Evolutionary conservation across 257 asterid species (phyloP), one percentile per base, ranked within the genome.

Genomic region (Ajuga chamaepitys): DNA sequence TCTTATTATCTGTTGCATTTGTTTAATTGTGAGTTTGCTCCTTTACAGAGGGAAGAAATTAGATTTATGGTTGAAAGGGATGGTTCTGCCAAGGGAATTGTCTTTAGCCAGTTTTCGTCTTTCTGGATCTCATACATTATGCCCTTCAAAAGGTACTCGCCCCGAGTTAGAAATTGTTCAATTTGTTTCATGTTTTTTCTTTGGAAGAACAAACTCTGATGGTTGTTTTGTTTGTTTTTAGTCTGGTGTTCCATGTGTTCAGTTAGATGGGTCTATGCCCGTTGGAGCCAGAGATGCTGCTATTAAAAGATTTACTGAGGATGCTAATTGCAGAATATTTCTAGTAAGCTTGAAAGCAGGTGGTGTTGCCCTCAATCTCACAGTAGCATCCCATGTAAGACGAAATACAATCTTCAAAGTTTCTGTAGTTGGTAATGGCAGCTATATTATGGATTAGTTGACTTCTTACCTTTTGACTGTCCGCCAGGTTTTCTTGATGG

Each of bases 291-390:
- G 97, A 80, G 98, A 93, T 67, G 67, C 82, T 52, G 98, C 98
- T 52, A 89, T 93, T 44, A 82, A 78, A 70, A 82, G 55, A 76
- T 93, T 93, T 70, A 84, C 86, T 0, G 84, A 81, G 40, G 98
- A 93, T 70, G 83, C 97, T 56, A 62, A 73, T 61, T 93, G 97
- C 88, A 86, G 94, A 83, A 83, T 93, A 38, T 93, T 93, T 51
- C 84, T 93, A 13, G 83, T 93, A 95, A 87, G 98, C 82, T 80
- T 93, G 75, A 93, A 93, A 79, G 98, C 98, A 5, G 98, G 97
- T 61, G 98, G 98, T 41, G 96, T 93, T 53, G 98, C 98, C 48
- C 88, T 93, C 79, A 93, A 93, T 74, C 98, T 93, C 70, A 93
- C 98, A 3, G 97, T 81, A 42, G 98, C 98, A 66, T 93, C 98